These are phyloP conservation scores for Colletotrichum filicis DNA, from an alignment of 2,329 filamentous ascomycete genomes.

Conservation along the genomic window DNA sequence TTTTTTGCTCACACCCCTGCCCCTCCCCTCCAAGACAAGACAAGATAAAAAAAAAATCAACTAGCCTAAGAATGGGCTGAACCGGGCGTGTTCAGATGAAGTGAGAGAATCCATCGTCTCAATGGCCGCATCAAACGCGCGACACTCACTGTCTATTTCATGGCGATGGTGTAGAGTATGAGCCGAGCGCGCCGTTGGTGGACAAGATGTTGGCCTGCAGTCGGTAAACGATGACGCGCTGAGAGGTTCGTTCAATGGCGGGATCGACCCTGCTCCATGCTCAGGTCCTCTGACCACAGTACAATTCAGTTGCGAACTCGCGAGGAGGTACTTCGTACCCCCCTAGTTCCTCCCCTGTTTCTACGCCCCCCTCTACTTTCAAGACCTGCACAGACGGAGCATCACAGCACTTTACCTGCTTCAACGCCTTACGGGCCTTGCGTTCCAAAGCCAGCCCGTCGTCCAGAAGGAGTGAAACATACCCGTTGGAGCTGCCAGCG, in stretches of 20 bases:
- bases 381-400: not conserved
- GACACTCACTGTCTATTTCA: not conserved
- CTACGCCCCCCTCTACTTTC: not conserved
- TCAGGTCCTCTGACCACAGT: not conserved
- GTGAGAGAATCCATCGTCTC: not conserved
- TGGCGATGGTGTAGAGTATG: not conserved
- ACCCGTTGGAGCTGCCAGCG: constrained; percentile 2
- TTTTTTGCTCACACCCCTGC: not conserved
- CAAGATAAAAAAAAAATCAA: not conserved
- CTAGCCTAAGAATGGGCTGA: not conserved
- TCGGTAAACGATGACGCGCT: constrained; percentile 30
- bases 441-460: not conserved
- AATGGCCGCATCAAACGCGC: constrained; percentile 25
- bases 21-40: not conserved
- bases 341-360: not conserved
- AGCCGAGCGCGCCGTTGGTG: constrained; percentile 17
- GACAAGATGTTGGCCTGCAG: constrained; percentile 20
- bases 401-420: not conserved
- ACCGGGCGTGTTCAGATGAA: not conserved
- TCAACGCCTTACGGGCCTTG: not conserved
- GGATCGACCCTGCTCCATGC: constrained; percentile 26
- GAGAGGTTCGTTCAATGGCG: constrained; percentile 34
- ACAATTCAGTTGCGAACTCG: not conserved
- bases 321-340: not conserved
- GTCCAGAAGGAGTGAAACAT: constrained; percentile 6